Conservation (phyloP, 805 yeast genomes). For the Kluyveromyces dobzhanskii region DNA sequence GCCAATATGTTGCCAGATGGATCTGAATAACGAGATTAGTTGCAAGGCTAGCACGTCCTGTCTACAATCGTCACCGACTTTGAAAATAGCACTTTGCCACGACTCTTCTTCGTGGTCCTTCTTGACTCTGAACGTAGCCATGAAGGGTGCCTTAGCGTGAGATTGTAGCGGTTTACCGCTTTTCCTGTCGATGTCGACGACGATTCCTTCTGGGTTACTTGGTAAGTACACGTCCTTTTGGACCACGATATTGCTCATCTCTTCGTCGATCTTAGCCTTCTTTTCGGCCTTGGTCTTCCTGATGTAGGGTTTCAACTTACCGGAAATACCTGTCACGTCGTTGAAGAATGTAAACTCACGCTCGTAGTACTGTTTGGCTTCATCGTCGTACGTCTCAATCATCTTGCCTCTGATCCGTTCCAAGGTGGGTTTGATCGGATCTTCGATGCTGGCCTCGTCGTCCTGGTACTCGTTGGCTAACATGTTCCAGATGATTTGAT, state of each 20-base stretch:
- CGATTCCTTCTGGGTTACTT: conserved; percentile 92
- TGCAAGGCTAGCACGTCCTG: conserved; percentile 95
- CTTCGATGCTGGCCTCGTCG: conserved; percentile 77
- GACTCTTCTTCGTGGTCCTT: conserved; percentile 50
- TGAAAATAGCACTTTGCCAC: conserved; percentile 95
- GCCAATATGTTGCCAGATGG: conserved; percentile 83
- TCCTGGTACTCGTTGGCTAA: conserved; percentile 85
- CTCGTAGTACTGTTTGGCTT: conserved; percentile 61
- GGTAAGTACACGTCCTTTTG: conserved; percentile 87
- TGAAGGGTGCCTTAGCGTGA: conserved; percentile 97
- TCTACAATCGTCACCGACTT: conserved; percentile 98
- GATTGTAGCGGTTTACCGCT: conserved; percentile 94
- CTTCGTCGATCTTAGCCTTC: conserved; percentile 92
- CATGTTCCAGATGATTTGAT: conserved; percentile 98
- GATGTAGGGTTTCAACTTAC: conserved; percentile 89
- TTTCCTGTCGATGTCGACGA: conserved; percentile 81
- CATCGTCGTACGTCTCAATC: conserved; percentile 49
- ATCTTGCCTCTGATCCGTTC: conserved; percentile 64
- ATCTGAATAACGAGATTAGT: conserved; percentile 80
- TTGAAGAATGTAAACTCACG: conserved; percentile 83
- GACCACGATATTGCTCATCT: conserved; percentile 71
- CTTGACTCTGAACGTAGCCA: conserved; percentile 88
- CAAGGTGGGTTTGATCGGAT: conserved; percentile 71
- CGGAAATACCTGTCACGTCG: conserved; percentile 89
- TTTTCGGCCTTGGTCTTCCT: conserved; percentile 93